Evolutionary conservation across 148 eudicot species (phyloP).

Genomic region (Rhododendron molle): DNA sequence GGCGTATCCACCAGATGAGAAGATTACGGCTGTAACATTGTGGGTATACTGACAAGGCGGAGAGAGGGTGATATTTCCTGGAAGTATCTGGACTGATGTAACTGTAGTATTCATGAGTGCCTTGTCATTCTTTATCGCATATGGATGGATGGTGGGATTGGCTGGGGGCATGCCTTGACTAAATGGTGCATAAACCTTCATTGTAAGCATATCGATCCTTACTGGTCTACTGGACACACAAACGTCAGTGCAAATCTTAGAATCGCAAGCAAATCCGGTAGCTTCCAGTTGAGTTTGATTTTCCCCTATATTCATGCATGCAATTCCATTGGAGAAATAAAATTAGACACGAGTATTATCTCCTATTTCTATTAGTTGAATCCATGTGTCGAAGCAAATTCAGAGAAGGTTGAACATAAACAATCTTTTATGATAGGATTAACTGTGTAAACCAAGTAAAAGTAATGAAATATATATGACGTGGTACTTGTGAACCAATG

Average conservation of each 20-base stretch:
- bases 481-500: not conserved
- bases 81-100: not conserved
- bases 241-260: not conserved
- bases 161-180: not conserved
- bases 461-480: no score
- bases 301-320: constrained; percentile 16
- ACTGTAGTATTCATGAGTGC: not conserved
- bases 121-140: not conserved
- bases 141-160: not conserved
- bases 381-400: no score
- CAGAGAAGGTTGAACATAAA: no score
- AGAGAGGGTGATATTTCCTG: not conserved
- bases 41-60: not conserved
- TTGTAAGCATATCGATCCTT: no score
- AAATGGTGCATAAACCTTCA: not conserved
- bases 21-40: not conserved
- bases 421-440: no score
- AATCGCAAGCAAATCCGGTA: not conserved
- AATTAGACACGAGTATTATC: not conserved
- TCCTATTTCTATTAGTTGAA: no score
- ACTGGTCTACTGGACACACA: not conserved
- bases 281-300: constrained; percentile 9
- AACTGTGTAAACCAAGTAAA: no score
- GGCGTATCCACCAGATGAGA: not conserved
- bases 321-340: not conserved